Percentiles rank a stretch among this genome's conserved stretches.
phyloP scores from a whole-genome alignment of 2,329 filamentous ascomycete genomes.

The Diplodia intermedia region DNA sequence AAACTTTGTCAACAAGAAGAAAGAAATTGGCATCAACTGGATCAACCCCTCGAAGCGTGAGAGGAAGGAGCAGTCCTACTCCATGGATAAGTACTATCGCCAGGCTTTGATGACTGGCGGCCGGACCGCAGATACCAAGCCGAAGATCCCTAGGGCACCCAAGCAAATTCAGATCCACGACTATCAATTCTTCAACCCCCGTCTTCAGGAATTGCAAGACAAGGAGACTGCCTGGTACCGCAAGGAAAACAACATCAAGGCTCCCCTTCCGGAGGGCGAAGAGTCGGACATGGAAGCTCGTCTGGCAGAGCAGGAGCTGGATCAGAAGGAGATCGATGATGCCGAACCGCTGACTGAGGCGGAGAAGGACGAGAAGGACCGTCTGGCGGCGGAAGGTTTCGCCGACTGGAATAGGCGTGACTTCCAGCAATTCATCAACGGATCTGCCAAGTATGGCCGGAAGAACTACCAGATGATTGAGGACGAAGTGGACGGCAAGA shows the following conservation, averaged over 20 bases:
- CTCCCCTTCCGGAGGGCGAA: conserved; percentile 83
- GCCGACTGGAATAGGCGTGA: conserved; percentile 95
- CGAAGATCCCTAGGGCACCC: conserved; percentile 92
- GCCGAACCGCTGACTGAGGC: conserved; percentile 87
- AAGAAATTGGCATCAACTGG: conserved; percentile 92
- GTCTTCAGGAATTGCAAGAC: conserved; percentile 87
- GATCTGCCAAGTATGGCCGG: conserved; percentile 89
- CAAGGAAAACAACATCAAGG: conserved; percentile 96
- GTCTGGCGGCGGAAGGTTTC: conserved; percentile 83
- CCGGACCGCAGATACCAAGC: conserved; percentile 81
- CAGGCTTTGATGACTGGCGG: conserved; percentile 84
- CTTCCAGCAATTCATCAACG: conserved; percentile 98
- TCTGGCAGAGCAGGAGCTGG: conserved; percentile 83
- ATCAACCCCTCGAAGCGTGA: conserved; percentile 99
- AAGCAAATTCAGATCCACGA: conserved; percentile 93
- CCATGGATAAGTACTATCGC: conserved; percentile 98
- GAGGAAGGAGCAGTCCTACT: conserved; percentile 96
- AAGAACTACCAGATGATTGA: conserved; percentile 85
- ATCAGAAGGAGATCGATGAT: conserved; percentile 92
- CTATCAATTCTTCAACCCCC: conserved; percentile 93
- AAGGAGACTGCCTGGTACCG: conserved; percentile 95
- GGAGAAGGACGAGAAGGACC: conserved; percentile 85
- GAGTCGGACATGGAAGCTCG: conserved; percentile 87
- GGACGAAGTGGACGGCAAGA: conserved; percentile 90
- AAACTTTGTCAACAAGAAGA: conserved; percentile 86